Evolutionary conservation across 495 filamentous ascomycete genomes (phyloP).

Genomic region (Barbatosphaeria neglecta): DNA sequence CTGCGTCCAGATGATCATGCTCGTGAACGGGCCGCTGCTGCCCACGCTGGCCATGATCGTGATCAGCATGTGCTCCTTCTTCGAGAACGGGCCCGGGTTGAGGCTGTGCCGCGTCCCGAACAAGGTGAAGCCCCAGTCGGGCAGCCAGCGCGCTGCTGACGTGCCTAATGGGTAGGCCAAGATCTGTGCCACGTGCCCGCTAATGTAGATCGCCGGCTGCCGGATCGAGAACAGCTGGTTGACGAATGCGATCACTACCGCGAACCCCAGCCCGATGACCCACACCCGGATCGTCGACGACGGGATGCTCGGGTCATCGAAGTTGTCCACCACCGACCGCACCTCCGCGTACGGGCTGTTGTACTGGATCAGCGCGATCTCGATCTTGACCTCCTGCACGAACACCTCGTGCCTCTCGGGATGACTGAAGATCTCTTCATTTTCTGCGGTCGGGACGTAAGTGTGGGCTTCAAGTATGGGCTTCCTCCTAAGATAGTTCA

Average conservation of each 20-base stretch:
- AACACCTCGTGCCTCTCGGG: constrained; percentile 23
- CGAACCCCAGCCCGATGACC: constrained; percentile 26
- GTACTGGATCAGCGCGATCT: constrained; percentile 29
- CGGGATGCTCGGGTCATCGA: constrained; percentile 27
- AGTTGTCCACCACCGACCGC: constrained; percentile 36
- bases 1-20: constrained; percentile 34
- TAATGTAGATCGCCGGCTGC: constrained; percentile 23
- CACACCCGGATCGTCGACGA: constrained; percentile 28
- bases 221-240: constrained; percentile 31
- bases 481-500: not conserved
- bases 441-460: constrained; percentile 12
- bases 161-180: constrained; percentile 29
- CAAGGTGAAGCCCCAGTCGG: constrained; percentile 24
- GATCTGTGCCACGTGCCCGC: constrained; percentile 23
- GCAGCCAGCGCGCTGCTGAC: constrained; percentile 18
- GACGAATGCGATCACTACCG: constrained; percentile 25
- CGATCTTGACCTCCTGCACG: constrained; percentile 31
- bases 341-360: constrained; percentile 38
- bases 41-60: constrained; percentile 33
- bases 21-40: constrained; percentile 24
- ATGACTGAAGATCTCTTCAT: constrained; percentile 20
- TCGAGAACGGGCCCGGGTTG: constrained; percentile 39
- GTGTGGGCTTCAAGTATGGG: not conserved
- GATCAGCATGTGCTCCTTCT: constrained; percentile 43
- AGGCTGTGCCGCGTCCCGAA: constrained; percentile 24